phyloP scores from a whole-genome alignment of 1,139 yeast species.

The Suhomyces coccinellae region DNA sequence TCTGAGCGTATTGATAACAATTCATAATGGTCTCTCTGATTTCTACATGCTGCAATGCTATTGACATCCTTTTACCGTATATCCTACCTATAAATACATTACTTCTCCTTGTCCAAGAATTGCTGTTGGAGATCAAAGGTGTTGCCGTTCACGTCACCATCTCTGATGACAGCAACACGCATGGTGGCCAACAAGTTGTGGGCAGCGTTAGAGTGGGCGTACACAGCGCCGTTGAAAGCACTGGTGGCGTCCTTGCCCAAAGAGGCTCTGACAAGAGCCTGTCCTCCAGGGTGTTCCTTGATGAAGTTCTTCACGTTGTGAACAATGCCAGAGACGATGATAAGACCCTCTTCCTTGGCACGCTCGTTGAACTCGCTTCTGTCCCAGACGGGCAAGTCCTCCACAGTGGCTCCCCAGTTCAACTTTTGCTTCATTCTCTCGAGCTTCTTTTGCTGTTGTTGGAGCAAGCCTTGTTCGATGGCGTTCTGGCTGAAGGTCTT shows the following conservation, averaged over 20 bases:
- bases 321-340: constrained; percentile 89
- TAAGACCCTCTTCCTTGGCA: constrained; percentile 58
- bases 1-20: too few species aligned
- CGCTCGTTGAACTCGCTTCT: constrained; percentile 75
- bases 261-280: constrained; percentile 80
- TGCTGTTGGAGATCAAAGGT: constrained; percentile 55
- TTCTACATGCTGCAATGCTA: background rate
- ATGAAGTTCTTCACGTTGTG: constrained; percentile 86
- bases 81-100: constrained; percentile 7
- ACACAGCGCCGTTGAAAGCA: constrained; percentile 97
- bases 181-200: constrained; percentile 92
- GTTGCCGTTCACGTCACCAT: constrained; percentile 53
- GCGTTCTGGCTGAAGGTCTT: constrained; percentile 94
- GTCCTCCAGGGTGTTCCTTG: constrained; percentile 97
- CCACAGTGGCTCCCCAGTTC: constrained; percentile 91
- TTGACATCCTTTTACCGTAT: background rate
- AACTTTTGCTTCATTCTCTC: constrained; percentile 75
- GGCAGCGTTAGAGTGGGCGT: constrained; percentile 96
- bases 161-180: constrained; percentile 92
- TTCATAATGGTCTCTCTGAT: too few species aligned
- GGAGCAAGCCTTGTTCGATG: constrained; percentile 92
- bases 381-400: constrained; percentile 88
- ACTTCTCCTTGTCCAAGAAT: constrained; percentile 46
- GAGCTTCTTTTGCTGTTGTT: constrained; percentile 87
- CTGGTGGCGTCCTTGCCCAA: constrained; percentile 95